Base-by-base conservation (phyloP, 2,329 filamentous ascomycete genomes). In the Exophiala mesophila region DNA sequence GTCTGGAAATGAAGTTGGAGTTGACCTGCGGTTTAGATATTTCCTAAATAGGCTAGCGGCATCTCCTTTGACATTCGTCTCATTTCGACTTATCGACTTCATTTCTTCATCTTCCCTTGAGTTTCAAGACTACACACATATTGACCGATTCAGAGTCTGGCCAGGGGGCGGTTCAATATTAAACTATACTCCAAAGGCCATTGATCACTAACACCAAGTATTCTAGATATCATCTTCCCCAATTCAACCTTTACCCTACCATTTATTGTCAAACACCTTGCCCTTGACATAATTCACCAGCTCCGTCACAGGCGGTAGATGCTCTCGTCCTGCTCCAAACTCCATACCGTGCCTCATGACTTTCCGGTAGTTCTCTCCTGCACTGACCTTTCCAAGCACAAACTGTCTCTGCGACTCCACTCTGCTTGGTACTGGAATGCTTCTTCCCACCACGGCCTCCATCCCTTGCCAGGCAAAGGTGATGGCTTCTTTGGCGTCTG, bases 391-490 rank as follows among this genome's bases (percentile, higher is more conserved):
- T 3, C 76, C 76, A 3, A 78, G 64, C 1, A 79, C 67, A 52
- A 72, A 74, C 34, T 67, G 63, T 42, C 62, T 58, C 20, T 69
- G 62, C 16, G 73, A 76, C 60, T 78, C 74, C 2, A 77, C 74
- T 5, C 70, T 61, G n/a, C 61, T 63, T 2, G 75, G 75, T 6
- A 80, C 72, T 1, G 70, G 72, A 34, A 78, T 74, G 19, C 67
- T 70, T 12, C 76, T 65, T 5, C 73, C 75, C 0, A 77, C 68
- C 12, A 80, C 56, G 2, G 75, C 73, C 55, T 80, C 76, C 69
- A 81, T 74, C 2, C 70, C 76, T 58, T 78, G 74, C 70, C 74
- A 77, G 3, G 78, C 76, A 55, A 80, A 79, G 1, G 71, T 76
- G 38, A 77, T 66, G 4, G 76, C 74, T 56, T 81, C 77, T 57